Evolutionary conservation across 148 eudicot genomes (phyloP), one percentile per base, ranked within the genome.

Genomic region (Diospyros lotus): DNA sequence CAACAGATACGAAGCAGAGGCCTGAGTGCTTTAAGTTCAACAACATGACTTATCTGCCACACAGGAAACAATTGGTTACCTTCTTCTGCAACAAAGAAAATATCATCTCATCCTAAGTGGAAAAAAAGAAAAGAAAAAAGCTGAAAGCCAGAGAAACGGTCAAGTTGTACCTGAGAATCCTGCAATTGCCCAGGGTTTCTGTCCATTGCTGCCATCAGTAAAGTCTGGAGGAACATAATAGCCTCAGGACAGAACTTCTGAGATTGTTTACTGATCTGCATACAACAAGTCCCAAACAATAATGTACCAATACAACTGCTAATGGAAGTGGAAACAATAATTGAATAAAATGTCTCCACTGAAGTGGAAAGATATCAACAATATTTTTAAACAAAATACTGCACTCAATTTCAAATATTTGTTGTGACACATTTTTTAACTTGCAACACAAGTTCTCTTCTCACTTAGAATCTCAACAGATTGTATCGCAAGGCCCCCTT

Each of bases 191-290:
- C 73, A 43, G 77, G 72, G 51, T 89, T 85, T 76, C 81, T 80
- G 66, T 84, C 75, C 39, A 89, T 58, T 68, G 96, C 91, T 62
- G 97, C 77, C 70, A 81, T 73, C 28, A 92, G 88, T 82, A 95
- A 70, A 55, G 90, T 78, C 71, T 85, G 85, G 40, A 95, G 77
- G 78, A 92, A 95, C 9, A 80, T 77, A 45, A 92, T 72, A 52
- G 94, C 94, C 85, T 95, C 99, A 6, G 99, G 93, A 68, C 93
- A 95, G 60, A 88, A 95, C 83, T 90, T 92, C 58, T 70, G 82
- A 44, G 96, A 89, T 79, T 91, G 94, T 73, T 87, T 92, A 44
- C 78, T 77, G 76, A 87, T 88, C 97, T 94, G 77, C 69, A 79
- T 17, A 43, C 48, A 68, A 53, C 54, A 68, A 55, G 50, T 62